Conservation (phyloP, 2,329 filamentous ascomycete species). For the Aspergillus sp. region DNA sequence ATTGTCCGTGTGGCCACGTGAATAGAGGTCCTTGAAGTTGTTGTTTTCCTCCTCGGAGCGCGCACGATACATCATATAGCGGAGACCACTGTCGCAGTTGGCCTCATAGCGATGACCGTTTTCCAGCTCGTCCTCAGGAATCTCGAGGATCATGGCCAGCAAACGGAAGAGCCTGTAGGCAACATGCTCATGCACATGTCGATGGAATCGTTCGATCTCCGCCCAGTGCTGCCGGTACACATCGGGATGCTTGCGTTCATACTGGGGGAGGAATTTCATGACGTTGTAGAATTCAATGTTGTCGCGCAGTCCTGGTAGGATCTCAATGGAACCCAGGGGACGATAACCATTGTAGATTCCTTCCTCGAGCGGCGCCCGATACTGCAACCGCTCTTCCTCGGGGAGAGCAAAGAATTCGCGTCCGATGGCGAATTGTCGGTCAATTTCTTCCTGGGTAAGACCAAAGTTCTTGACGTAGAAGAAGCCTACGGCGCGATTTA, state of each 20-base stretch:
- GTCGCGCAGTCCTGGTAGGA: slow-evolving; percentile 33
- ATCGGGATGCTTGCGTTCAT: slow-evolving; percentile 41
- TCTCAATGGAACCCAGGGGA: slow-evolving; percentile 35
- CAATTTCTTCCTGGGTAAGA: slow-evolving; percentile 50
- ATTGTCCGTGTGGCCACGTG: slow-evolving; percentile 50
- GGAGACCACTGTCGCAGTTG: slow-evolving; percentile 51
- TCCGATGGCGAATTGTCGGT: slow-evolving; percentile 54
- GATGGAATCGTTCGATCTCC: slow-evolving; percentile 51
- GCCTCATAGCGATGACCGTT: slow-evolving; percentile 51
- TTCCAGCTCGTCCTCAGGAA: slow-evolving; percentile 52
- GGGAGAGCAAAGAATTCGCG: slow-evolving; percentile 51
- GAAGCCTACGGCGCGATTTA: slow-evolving; percentile 37
- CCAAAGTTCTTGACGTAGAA: slow-evolving; percentile 59
- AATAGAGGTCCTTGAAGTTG: slow-evolving; percentile 37
- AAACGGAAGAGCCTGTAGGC: slow-evolving; percentile 50
- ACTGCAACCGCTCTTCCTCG: slow-evolving; percentile 50
- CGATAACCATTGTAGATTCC: slow-evolving; percentile 53
- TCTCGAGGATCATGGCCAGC: slow-evolving; percentile 53
- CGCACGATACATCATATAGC: slow-evolving; percentile 54
- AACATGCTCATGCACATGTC: slow-evolving; percentile 48
- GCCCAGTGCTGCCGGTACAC: slow-evolving; percentile 44
- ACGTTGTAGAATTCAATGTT: slow-evolving; percentile 58
- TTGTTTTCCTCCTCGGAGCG: slow-evolving; percentile 44
- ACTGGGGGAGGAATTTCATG: slow-evolving; percentile 47
- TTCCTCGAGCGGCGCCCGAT: slow-evolving; percentile 43